Percentiles rank a stretch among this genome's conserved stretches.
These are phyloP conservation scores for Ceratocystis diversiconidia DNA, from an alignment of 2,329 filamentous ascomycete genomes.

Conservation along the genomic window DNA sequence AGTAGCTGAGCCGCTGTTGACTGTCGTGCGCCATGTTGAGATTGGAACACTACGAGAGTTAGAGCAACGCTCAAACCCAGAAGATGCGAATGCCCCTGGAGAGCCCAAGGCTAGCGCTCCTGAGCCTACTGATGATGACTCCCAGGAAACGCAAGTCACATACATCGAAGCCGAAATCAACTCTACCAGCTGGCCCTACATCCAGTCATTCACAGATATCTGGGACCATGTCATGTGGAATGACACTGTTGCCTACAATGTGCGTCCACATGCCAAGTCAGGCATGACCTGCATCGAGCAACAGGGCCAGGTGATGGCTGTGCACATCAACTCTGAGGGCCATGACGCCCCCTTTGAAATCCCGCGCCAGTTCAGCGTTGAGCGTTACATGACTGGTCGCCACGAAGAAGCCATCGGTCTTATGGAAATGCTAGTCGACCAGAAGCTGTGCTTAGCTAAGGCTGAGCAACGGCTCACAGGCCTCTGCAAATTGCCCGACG, in stretches of 20 bases:
- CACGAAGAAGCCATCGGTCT: slow-evolving; percentile 30
- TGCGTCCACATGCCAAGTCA: slow-evolving; percentile 25
- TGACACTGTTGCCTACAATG: slow-evolving; percentile 28
- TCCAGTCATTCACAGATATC: slow-evolving; percentile 34
- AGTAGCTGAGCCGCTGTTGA: slow-evolving; percentile 24
- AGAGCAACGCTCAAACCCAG: background rate
- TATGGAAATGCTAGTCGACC: slow-evolving; percentile 14
- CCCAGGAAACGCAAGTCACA: slow-evolving; percentile 28
- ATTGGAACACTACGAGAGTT: background rate
- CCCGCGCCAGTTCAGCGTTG: slow-evolving; percentile 38
- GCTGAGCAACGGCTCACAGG: background rate
- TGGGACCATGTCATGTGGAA: slow-evolving; percentile 37
- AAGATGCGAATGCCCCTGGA: background rate
- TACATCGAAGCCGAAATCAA: slow-evolving; percentile 31
- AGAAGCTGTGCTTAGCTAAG: slow-evolving; percentile 12
- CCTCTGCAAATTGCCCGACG: background rate
- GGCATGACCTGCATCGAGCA: slow-evolving; percentile 33
- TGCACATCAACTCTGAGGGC: slow-evolving; percentile 32
- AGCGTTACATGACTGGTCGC: slow-evolving; percentile 36
- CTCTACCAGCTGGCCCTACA: slow-evolving; percentile 26
- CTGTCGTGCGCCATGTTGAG: slow-evolving; percentile 23
- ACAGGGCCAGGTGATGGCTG: slow-evolving; percentile 36
- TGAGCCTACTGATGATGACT: slow-evolving; percentile 19
- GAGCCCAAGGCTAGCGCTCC: too few species aligned
- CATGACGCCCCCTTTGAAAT: slow-evolving; percentile 33